Conservation (phyloP, 2,329 filamentous ascomycete species). For the Aureobasidium sp. region DNA sequence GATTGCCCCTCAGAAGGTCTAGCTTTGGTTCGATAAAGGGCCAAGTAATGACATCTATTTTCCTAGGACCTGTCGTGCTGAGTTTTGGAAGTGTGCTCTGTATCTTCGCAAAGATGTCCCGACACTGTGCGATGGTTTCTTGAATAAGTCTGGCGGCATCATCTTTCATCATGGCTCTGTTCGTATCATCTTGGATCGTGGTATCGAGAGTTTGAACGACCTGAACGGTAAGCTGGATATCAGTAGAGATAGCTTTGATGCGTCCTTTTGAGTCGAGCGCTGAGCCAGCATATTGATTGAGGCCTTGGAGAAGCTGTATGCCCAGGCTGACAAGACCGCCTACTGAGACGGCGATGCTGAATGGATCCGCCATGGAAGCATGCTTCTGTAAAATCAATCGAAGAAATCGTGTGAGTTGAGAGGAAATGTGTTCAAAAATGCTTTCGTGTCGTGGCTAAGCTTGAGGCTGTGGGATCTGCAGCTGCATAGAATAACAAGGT, state of each 20-base stretch:
- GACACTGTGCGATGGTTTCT: background rate
- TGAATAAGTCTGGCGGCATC: background rate
- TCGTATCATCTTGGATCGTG: background rate
- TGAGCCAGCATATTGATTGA: conserved; percentile 5
- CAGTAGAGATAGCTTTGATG: background rate
- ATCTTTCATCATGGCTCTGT: background rate
- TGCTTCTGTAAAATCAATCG: too few species aligned
- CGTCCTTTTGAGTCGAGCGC: background rate
- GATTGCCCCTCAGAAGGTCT: background rate
- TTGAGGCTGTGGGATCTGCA: too few species aligned
- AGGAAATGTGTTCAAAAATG: too few species aligned
- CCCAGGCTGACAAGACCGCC: background rate
- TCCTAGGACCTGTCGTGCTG: background rate
- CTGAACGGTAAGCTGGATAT: background rate
- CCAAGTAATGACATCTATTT: background rate
- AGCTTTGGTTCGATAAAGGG: background rate
- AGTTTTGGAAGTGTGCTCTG: background rate
- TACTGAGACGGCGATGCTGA: background rate
- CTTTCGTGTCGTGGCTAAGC: too few species aligned
- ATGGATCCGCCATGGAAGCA: background rate
- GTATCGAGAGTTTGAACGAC: background rate
- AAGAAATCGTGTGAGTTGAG: too few species aligned
- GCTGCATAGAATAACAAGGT: too few species aligned
- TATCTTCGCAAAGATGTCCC: background rate
- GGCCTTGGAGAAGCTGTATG: background rate